Conservation (phyloP, 805 yeast genomes). For the Tetrapisispora fleetii region DNA sequence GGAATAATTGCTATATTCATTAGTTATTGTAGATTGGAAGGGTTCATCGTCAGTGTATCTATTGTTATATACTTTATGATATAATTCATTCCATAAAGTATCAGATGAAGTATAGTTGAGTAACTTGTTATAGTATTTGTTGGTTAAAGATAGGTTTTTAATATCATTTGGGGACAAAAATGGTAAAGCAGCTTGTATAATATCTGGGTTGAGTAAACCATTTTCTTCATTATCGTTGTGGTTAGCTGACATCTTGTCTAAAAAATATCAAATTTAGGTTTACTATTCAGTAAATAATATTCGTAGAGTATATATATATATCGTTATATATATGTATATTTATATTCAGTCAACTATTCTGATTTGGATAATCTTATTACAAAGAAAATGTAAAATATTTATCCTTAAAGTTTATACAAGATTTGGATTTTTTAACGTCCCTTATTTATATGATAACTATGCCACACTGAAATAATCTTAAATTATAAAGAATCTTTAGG, state of each 20-base stretch:
- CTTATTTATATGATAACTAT: no score
- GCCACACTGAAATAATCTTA: no score
- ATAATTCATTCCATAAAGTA: conserved; percentile 27
- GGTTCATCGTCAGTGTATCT: conserved; percentile 25
- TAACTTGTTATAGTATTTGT: conserved; percentile 23
- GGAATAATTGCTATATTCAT: conserved; percentile 19
- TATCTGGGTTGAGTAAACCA: conserved; percentile 16
- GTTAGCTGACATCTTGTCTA: background rate
- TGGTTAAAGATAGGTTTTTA: conserved; percentile 24
- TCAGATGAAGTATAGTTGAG: conserved; percentile 18
- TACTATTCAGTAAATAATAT: no score
- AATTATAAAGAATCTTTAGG: no score
- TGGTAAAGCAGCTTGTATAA: conserved; percentile 23
- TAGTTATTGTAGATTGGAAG: conserved; percentile 10
- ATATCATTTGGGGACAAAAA: conserved; percentile 22
- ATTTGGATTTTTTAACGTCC: no score
- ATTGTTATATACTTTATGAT: conserved; percentile 21
- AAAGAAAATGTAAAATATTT: no score
- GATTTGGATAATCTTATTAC: no score
- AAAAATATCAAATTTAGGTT: no score
- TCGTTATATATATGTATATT: no score
- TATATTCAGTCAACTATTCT: background rate
- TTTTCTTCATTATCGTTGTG: background rate
- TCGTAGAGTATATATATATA: no score
- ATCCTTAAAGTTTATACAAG: no score